Evolutionary conservation across 2,329 filamentous ascomycete species (phyloP).

Genomic region (Ilyonectria sp.): DNA sequence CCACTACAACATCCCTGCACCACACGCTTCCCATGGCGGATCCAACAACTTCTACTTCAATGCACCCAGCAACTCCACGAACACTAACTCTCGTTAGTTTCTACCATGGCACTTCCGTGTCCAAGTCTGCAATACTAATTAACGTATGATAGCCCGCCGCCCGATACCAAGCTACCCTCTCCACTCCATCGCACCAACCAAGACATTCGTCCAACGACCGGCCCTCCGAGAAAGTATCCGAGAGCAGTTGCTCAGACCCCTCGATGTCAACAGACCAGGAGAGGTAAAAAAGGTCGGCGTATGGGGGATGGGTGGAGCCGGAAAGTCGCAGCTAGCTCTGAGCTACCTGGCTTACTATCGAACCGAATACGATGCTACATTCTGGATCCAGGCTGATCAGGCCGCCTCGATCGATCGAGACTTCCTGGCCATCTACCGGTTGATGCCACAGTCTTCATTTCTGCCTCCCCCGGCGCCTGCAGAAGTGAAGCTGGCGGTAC

Average conservation of each 20-base stretch:
- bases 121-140: too few species aligned
- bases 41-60: too few species aligned
- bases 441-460: neutral
- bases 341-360: neutral
- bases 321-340: conserved; percentile 6
- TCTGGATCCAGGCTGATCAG: neutral
- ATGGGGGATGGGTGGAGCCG: neutral
- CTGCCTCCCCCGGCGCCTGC: neutral
- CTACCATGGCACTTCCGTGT: too few species aligned
- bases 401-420: neutral
- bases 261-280: neutral
- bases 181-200: neutral
- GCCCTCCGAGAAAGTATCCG: neutral
- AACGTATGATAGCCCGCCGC: too few species aligned
- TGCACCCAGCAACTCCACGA: too few species aligned
- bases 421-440: neutral
- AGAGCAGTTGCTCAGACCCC: neutral
- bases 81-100: too few species aligned
- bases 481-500: neutral
- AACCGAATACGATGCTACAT: neutral
- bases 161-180: neutral
- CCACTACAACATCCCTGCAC: too few species aligned
- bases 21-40: too few species aligned
- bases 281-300: neutral
- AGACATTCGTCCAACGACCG: neutral